Percentiles rank a stretch among this genome's conserved stretches.
Evolutionary conservation across 768 basidiomycete genomes (phyloP).

Genomic region (Lentinula aciculospora): DNA sequence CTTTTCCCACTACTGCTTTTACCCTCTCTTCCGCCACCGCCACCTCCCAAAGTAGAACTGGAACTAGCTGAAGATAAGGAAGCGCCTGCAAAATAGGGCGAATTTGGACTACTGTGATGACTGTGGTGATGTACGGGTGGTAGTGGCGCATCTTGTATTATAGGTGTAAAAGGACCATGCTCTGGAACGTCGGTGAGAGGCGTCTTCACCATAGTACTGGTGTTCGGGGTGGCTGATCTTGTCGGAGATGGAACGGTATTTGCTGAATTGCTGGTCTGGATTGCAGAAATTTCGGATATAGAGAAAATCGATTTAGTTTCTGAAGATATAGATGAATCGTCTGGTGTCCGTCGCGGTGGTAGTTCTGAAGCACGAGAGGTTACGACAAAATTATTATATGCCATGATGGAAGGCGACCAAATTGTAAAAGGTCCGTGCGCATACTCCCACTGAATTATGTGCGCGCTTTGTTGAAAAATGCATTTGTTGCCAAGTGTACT

Average conservation of each 20-base stretch:
- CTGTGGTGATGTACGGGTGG: not conserved
- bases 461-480: not conserved
- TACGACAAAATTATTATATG: not conserved
- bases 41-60: constrained; percentile 16
- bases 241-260: not conserved
- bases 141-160: constrained; percentile 1
- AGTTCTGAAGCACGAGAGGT: not conserved
- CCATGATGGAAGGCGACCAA: not conserved
- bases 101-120: constrained; percentile 17
- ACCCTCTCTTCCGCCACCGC: constrained; percentile 3
- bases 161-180: constrained; percentile 15
- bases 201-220: not conserved
- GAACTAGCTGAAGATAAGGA: constrained; percentile 33
- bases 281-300: not conserved
- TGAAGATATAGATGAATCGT: not conserved
- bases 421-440: not conserved
- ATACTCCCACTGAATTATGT: not conserved
- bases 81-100: constrained; percentile 31
- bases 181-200: constrained; percentile 26
- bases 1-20: constrained; percentile 5
- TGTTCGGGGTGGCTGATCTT: not conserved
- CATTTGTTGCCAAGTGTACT: not conserved
- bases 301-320: not conserved
- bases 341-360: not conserved
- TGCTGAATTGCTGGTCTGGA: not conserved